A percentile compares a stretch with the other conserved stretches of the same genome.
phyloP scores from a whole-genome alignment of 1,284 basidiomycete species.

The Vanrija pseudolonga region DNA sequence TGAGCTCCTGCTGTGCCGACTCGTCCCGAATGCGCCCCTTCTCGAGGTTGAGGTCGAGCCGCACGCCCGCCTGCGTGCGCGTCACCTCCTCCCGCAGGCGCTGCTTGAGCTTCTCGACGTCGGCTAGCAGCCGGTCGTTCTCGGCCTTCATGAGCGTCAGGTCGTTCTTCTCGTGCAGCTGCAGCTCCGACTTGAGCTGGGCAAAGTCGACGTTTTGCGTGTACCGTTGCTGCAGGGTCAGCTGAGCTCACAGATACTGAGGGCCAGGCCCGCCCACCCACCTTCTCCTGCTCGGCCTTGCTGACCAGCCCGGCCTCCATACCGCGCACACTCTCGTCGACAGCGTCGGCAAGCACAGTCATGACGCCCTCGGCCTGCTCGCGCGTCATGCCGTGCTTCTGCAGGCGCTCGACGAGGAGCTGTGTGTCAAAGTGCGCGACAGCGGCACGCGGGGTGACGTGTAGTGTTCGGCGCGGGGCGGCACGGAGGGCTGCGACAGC shows the following conservation, averaged over 20 bases:
- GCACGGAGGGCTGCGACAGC: neutral
- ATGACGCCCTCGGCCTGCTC: constrained; percentile 92
- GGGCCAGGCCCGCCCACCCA: constrained; percentile 48
- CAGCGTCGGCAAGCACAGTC: constrained; percentile 88
- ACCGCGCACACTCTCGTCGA: constrained; percentile 88
- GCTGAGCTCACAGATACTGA: no score
- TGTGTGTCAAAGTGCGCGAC: constrained; percentile 82
- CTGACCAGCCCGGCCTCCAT: constrained; percentile 94
- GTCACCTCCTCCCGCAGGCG: constrained; percentile 86
- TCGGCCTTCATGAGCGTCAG: constrained; percentile 92
- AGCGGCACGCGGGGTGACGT: constrained; percentile 3
- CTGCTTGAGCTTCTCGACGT: constrained; percentile 96
- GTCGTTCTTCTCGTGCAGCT: constrained; percentile 97
- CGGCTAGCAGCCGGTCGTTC: constrained; percentile 84
- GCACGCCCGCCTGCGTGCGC: constrained; percentile 87
- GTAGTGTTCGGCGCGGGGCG: neutral
- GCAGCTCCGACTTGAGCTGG: constrained; percentile 91
- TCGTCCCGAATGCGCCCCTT: constrained; percentile 94
- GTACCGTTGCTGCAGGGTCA: constrained; percentile 68
- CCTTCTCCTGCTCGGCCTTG: constrained; percentile 91
- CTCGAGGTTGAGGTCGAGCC: constrained; percentile 93
- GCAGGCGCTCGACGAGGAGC: constrained; percentile 82
- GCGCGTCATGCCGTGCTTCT: constrained; percentile 78
- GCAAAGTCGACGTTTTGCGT: constrained; percentile 97
- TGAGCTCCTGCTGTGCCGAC: constrained; percentile 84